These are phyloP conservation scores for Colletotrichum shisoi DNA, from an alignment of 2,329 filamentous ascomycete species.

Conservation along the genomic window DNA sequence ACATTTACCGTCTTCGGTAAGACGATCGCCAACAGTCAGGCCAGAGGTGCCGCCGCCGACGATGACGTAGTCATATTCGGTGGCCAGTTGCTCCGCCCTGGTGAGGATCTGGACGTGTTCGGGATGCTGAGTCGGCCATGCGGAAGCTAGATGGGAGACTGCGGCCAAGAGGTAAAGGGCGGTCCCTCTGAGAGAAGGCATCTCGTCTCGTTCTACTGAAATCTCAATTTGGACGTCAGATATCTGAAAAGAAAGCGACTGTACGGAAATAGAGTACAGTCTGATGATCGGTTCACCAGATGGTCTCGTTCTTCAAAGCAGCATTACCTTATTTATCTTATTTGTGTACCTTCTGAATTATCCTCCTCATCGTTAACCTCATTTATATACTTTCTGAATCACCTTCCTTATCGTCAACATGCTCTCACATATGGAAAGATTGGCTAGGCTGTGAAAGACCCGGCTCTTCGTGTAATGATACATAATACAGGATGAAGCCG, in stretches of 20 bases:
- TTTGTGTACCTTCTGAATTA: background rate
- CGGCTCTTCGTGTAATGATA: no score
- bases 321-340: background rate
- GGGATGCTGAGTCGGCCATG: conserved; percentile 31
- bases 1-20: conserved; percentile 51
- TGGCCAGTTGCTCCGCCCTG: conserved; percentile 27
- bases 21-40: conserved; percentile 50
- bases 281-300: background rate
- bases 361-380: background rate
- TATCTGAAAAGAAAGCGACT: background rate
- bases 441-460: no score
- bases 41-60: conserved; percentile 56
- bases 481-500: background rate
- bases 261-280: no score
- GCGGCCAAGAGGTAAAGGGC: background rate
- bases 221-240: no score
- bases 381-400: background rate
- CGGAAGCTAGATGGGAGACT: conserved; percentile 6
- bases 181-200: conserved; percentile 26
- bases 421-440: no score
- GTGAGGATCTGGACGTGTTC: conserved; percentile 32
- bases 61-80: conserved; percentile 48
- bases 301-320: background rate
- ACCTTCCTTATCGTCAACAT: background rate
- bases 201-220: background rate